These are phyloP conservation scores for Ilex asprella DNA, from an alignment of 257 asterid genomes.

Conservation along the genomic window DNA sequence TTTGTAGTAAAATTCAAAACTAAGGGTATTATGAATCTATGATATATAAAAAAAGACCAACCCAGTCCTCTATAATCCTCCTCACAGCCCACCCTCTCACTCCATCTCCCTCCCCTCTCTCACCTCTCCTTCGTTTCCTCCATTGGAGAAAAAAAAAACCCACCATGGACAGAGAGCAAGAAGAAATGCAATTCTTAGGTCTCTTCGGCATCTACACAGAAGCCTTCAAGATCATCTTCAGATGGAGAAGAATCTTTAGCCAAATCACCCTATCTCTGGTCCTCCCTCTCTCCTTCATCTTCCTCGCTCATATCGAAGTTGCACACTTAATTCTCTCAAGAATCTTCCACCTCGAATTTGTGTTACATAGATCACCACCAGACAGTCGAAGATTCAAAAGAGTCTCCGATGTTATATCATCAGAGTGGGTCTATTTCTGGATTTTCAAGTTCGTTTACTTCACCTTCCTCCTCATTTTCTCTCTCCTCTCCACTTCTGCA, in stretches of 20 bases:
- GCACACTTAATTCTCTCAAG: slow-evolving; percentile 24
- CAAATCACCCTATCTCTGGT: slow-evolving; percentile 49
- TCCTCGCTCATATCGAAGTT: slow-evolving; percentile 39
- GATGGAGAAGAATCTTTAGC: slow-evolving; percentile 40
- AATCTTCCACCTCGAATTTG: slow-evolving; percentile 20
- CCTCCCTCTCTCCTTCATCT: slow-evolving; percentile 55
- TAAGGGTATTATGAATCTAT: neutral
- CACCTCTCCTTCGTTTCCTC: neutral
- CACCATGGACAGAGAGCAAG: slow-evolving; percentile 61
- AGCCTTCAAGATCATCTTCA: slow-evolving; percentile 43
- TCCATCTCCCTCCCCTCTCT: slow-evolving; percentile 1
- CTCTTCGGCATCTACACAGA: slow-evolving; percentile 42
- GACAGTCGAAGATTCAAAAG: slow-evolving; percentile 13
- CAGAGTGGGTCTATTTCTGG: slow-evolving; percentile 26
- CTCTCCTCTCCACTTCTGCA: slow-evolving; percentile 61
- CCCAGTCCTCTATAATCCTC: too few relatives aligned
- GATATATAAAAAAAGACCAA: neutral
- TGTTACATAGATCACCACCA: slow-evolving; percentile 7
- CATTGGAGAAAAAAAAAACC: neutral
- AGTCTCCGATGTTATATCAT: slow-evolving; percentile 25
- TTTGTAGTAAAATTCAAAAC: neutral
- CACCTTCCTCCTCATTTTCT: slow-evolving; percentile 33
- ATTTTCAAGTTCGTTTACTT: slow-evolving; percentile 30
- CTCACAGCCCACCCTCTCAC: neutral
- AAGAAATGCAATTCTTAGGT: slow-evolving; percentile 54